Evolutionary conservation across 768 basidiomycete genomes (phyloP).

Genomic region (Chalciporus pseudorubinellus): DNA sequence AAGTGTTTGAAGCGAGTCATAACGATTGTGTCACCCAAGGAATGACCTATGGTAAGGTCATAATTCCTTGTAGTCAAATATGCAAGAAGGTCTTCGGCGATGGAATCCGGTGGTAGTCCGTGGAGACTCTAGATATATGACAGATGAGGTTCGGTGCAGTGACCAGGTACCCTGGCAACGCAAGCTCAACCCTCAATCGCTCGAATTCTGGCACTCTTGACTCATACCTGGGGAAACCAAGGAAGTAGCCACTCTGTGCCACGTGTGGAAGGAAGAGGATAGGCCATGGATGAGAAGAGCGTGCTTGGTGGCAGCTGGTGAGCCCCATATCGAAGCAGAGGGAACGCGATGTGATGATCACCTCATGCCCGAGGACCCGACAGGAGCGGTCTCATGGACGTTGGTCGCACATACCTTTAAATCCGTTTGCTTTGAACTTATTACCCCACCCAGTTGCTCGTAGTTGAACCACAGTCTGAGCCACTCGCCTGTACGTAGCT

Average conservation of each 20-base stretch:
- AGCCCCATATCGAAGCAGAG: conserved; percentile 23
- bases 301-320: conserved; percentile 19
- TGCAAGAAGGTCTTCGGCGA: conserved; percentile 17
- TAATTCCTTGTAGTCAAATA: conserved; percentile 14
- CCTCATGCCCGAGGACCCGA: no score
- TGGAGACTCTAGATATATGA: conserved; percentile 10
- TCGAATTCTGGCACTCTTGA: not conserved
- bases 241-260: conserved; percentile 17
- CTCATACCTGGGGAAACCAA: conserved; percentile 18
- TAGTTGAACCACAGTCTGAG: no score
- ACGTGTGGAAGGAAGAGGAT: conserved; percentile 17
- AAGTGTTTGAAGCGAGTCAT: no score
- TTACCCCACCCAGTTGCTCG: no score
- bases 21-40: conserved; percentile 8
- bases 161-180: conserved; percentile 19
- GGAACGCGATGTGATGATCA: no score
- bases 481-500: no score
- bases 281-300: conserved; percentile 29
- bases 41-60: conserved; percentile 20
- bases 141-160: conserved; percentile 24
- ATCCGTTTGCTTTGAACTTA: no score
- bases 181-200: not conserved
- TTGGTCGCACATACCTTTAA: no score
- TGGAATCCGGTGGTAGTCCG: conserved; percentile 10
- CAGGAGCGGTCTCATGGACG: no score